Evolutionary conservation across 441 rosid genomes (phyloP), one percentile per base, ranked within the genome.

Genomic region (Arabidopsis lyrata): DNA sequence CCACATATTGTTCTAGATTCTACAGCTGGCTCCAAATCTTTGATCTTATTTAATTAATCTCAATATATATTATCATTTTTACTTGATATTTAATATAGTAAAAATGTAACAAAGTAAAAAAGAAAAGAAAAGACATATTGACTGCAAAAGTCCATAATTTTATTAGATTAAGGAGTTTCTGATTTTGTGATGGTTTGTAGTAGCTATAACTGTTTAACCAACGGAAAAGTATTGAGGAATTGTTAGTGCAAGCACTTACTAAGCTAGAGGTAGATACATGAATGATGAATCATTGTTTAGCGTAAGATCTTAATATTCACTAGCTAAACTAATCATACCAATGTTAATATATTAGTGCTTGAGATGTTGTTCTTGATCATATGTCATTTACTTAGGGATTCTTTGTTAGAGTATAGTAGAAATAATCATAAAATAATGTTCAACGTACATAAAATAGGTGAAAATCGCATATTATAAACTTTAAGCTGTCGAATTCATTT

Each of bases 1-100:
- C 53, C 45, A 45, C 70, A 55, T 56, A 22, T 63, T 76, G 48
- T 48, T 76, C 61, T 76, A 16, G 47, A 76, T 76, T 70, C 66
- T 48, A 64, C 72, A 76, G 67, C 72, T 70, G 71, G 72, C 66
- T 57, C 29, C 62, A 63, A 31, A 57, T 64, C 34, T 31, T 56
- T 57, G 4, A 11, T 48, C 15, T 76, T 56, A 16, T n/a, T 9
- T 38, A 45, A 47, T n/a, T 14, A 61, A 67, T 69, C 34, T 67
- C 45, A 13, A 39, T 31, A n/a, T 24, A 38, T 59, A 67, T n/a
- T 55, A 15, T 41, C 3, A 18, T 44, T 41, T 41, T 20, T 53
- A n/a, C 12, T 22, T 42, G 24, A 5, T 45, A 58, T 38, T 29
- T 55, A 31, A 32, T 29, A 31, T 31, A 52, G 18, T 57, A 38